These are phyloP conservation scores for Chimonanthus salicifolius DNA, from an alignment of 164 flowering plant genomes.

Conservation along the genomic window DNA sequence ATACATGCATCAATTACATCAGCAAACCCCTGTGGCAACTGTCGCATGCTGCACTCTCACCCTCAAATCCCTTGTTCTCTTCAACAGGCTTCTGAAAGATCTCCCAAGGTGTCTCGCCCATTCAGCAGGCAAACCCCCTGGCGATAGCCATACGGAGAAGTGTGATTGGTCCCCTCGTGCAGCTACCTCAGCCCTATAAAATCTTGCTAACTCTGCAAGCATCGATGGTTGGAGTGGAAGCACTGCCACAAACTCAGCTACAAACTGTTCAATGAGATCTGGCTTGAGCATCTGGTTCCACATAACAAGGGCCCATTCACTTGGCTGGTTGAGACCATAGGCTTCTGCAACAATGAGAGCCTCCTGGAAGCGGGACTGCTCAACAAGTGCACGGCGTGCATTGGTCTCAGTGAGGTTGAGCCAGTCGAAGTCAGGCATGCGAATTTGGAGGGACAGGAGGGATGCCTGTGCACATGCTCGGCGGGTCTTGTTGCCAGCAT, in stretches of 20 bases:
- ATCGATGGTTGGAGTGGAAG: constrained; percentile 86
- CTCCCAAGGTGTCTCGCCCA: constrained; percentile 86
- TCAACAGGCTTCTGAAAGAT: constrained; percentile 82
- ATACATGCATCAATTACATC: constrained; percentile 66
- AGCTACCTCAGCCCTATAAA: constrained; percentile 81
- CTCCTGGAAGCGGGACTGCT: constrained; percentile 95
- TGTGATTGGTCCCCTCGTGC: constrained; percentile 95
- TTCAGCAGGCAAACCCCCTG: constrained; percentile 91
- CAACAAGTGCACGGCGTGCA: constrained; percentile 89
- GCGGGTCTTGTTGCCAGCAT: constrained; percentile 89
- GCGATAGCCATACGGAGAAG: constrained; percentile 94
- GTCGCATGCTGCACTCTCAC: constrained; percentile 65
- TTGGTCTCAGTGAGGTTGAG: constrained; percentile 77
- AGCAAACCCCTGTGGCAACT: constrained; percentile 76
- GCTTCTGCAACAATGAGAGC: constrained; percentile 97
- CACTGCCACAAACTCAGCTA: constrained; percentile 90
- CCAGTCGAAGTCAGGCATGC: constrained; percentile 95
- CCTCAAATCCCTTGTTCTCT: constrained; percentile 78
- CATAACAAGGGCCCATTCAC: constrained; percentile 90
- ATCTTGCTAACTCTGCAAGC: constrained; percentile 77
- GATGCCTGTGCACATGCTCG: constrained; percentile 88
- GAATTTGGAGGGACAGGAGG: constrained; percentile 87
- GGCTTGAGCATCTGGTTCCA: constrained; percentile 99
- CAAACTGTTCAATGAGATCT: constrained; percentile 78
- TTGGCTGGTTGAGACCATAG: constrained; percentile 82